Evolutionary conservation across 768 basidiomycete genomes (phyloP).

Genomic region (Termitomyces sp.): DNA sequence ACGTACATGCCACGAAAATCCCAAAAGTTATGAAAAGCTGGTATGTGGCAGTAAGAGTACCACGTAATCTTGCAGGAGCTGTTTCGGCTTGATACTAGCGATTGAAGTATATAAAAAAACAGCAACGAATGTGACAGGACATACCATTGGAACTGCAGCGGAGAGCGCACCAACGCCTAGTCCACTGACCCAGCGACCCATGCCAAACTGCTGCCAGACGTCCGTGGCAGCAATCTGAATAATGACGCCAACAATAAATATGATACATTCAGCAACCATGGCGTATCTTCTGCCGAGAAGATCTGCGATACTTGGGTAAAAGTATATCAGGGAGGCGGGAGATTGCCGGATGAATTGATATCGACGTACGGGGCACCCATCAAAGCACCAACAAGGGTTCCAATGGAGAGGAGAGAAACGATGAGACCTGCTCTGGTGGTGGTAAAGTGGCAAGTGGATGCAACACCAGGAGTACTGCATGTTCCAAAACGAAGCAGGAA

Average conservation of each 20-base stretch:
- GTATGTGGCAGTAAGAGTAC: conserved; percentile 57
- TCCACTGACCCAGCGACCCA: conserved; percentile 62
- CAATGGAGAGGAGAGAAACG: conserved; percentile 66
- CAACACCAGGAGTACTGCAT: conserved; percentile 34
- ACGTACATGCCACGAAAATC: conserved; percentile 58
- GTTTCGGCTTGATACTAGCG: conserved; percentile 63
- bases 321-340: neutral
- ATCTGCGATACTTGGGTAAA: conserved; percentile 46
- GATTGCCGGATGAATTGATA: neutral
- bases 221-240: conserved; percentile 45
- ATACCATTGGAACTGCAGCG: conserved; percentile 60
- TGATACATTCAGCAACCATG: conserved; percentile 52
- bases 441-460: conserved; percentile 44
- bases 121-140: conserved; percentile 4
- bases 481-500: conserved; percentile 59
- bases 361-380: conserved; percentile 51
- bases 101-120: neutral
- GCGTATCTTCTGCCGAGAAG: conserved; percentile 60
- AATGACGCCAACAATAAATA: conserved; percentile 58
- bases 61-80: conserved; percentile 66
- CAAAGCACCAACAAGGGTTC: conserved; percentile 59
- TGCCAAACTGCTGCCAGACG: conserved; percentile 62
- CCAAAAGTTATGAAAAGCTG: conserved; percentile 68
- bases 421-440: conserved; percentile 59
- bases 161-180: conserved; percentile 64